These are phyloP conservation scores for Aspergillus ruber DNA, from an alignment of 2,329 filamentous ascomycete genomes.

Conservation along the genomic window DNA sequence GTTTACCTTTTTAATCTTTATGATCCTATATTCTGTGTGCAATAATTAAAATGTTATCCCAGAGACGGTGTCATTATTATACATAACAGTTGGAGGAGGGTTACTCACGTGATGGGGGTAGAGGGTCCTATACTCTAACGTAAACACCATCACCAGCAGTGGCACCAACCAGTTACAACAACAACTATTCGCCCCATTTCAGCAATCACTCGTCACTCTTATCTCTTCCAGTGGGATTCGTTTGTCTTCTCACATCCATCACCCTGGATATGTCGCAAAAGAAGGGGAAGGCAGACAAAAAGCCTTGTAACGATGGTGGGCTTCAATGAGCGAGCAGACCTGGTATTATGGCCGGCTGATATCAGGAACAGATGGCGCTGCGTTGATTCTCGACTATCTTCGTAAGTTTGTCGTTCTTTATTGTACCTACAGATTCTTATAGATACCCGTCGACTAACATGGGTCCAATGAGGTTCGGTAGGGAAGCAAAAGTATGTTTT, in stretches of 20 bases:
- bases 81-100: background rate
- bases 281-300: slow-evolving; percentile 32
- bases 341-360: background rate
- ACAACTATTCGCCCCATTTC: background rate
- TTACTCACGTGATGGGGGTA: background rate
- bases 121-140: background rate
- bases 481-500: slow-evolving; percentile 43
- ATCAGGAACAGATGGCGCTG: slow-evolving; percentile 22
- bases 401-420: slow-evolving; percentile 29
- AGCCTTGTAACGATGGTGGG: slow-evolving; percentile 24
- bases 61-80: too few species aligned
- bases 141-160: background rate
- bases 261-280: slow-evolving; percentile 31
- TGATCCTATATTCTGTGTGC: background rate
- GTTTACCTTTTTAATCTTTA: background rate
- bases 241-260: background rate
- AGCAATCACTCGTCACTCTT: background rate
- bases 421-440: too few species aligned
- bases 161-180: background rate
- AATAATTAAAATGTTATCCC: too few species aligned
- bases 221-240: background rate
- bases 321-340: background rate
- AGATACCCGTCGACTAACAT: background rate
- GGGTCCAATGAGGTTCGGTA: slow-evolving; percentile 13
- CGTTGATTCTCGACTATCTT: slow-evolving; percentile 46